Base-by-base conservation (phyloP, 163 green algal genomes). In the Chlorella variabilis region DNA sequence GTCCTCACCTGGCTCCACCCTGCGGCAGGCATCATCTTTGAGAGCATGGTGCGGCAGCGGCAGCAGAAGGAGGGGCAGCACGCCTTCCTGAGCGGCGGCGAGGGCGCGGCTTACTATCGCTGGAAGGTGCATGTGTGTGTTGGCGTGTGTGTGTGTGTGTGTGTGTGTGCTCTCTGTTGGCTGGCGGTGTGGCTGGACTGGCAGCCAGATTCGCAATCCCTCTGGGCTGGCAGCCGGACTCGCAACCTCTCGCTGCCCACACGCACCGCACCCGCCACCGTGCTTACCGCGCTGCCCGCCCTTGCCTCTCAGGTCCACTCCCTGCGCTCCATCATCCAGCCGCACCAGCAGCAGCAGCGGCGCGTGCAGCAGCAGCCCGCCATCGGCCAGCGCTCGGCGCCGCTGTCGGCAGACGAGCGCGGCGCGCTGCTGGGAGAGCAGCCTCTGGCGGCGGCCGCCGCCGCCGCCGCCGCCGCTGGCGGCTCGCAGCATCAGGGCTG, bases 81-180 rank as follows among this genome's bases (percentile, higher is more conserved):
- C 38, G 70, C 49, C 4, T 97, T 97, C 80, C 81, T 97, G 38
- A 54, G 85, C 2, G 93, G 89, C 7, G 95, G 92, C 0, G 73
- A 89, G 21, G 94, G 93, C 3, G 68, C 84, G 7, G 83, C 80
- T 34, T 98, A 97, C 87, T 98, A 97, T 78, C 23, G 71, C 1
- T 94, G 88, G 84, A 87, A 84, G 84, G 78, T 89, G 18, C 39
- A 74, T 71, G 9, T 48, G 31, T 23, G n/a, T 15, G n/a, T 54
- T 11, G 45, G 45, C 15, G 45, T 11, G 45, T 54, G 45, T 54
- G 45, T 62, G 61, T 65, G 58, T 31, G 58, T 33, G 58, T 31
- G 58, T 66, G 58, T 31, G 58, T 38, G 58, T 38, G 58, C 58
- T 66, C 45, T 15, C 45, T 54, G 45, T 15, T 54, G n/a, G 45